Evolutionary conservation across 331 rosid species (phyloP).

Genomic region (Erythrophleum ivorense): DNA sequence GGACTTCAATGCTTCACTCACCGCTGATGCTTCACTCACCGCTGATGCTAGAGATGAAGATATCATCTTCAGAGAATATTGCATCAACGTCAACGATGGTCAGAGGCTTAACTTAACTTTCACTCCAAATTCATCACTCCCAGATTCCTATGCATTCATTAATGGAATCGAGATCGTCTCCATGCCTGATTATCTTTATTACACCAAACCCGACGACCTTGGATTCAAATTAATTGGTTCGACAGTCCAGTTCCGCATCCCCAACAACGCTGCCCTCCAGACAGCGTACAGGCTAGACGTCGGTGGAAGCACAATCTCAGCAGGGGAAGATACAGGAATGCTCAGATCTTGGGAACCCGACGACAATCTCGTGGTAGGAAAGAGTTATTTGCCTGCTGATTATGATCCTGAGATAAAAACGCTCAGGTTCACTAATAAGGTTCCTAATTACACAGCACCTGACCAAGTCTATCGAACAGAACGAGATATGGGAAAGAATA

Average conservation of each 20-base stretch:
- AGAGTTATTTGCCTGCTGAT: background rate
- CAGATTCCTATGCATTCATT: slow-evolving; percentile 48
- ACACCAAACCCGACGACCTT: background rate
- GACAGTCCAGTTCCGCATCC: accelerated
- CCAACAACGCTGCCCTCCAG: slow-evolving; percentile 23
- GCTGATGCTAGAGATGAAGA: accelerated
- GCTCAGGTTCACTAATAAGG: background rate
- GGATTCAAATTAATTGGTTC: background rate
- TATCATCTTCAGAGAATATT: slow-evolving; percentile 34
- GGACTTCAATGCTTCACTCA: slow-evolving; percentile 54
- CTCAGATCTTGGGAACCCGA: background rate
- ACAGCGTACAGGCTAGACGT: slow-evolving; percentile 33
- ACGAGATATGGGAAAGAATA: background rate
- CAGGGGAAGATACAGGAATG: background rate
- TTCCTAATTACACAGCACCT: slow-evolving; percentile 5
- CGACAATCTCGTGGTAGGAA: accelerated
- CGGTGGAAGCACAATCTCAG: background rate
- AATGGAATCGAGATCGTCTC: slow-evolving; percentile 60
- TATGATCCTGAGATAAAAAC: background rate
- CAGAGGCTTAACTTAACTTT: slow-evolving; percentile 47
- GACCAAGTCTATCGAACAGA: background rate
- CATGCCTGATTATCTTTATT: slow-evolving; percentile 49
- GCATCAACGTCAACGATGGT: slow-evolving; percentile 32
- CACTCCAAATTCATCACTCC: slow-evolving; percentile 23
- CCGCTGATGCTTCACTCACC: too few relatives aligned